phyloP scores from a whole-genome alignment of 1,284 basidiomycete genomes.

The Amylostereum areolatum region DNA sequence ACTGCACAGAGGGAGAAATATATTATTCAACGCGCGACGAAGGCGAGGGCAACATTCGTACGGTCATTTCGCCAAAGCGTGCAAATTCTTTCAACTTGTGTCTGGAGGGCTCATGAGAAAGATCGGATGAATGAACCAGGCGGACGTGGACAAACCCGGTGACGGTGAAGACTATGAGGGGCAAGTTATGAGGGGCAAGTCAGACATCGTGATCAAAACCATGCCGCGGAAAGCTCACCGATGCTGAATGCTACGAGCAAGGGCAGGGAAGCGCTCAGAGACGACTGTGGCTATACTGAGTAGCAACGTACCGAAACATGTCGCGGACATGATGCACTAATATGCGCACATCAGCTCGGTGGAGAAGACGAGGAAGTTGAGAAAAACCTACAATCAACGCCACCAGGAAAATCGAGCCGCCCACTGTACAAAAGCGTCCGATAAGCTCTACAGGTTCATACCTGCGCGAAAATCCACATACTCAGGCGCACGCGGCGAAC shows the following conservation, averaged over 20 bases:
- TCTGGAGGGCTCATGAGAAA: slow-evolving; percentile 8
- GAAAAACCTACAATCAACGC: too few relatives aligned
- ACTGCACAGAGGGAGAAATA: slow-evolving; percentile 8
- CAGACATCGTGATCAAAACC: background rate
- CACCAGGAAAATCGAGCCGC: slow-evolving; percentile 1
- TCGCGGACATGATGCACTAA: too few relatives aligned
- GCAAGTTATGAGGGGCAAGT: background rate
- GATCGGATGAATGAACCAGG: background rate
- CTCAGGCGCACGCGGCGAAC: slow-evolving; percentile 25
- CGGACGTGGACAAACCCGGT: slow-evolving; percentile 16
- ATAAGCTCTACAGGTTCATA: slow-evolving; percentile 2
- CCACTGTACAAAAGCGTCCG: slow-evolving; percentile 1
- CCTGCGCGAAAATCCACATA: slow-evolving; percentile 9
- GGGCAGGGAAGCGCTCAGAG: too few relatives aligned
- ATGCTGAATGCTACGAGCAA: slow-evolving; percentile 11
- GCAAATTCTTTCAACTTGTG: slow-evolving; percentile 21
- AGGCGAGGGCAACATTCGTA: slow-evolving; percentile 1
- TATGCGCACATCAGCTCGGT: too few relatives aligned
- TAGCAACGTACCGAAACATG: too few relatives aligned
- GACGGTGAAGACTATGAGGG: slow-evolving; percentile 19
- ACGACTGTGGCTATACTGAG: too few relatives aligned
- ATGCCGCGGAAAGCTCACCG: slow-evolving; percentile 8
- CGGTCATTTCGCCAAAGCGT: slow-evolving; percentile 19
- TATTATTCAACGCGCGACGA: background rate
- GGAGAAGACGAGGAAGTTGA: too few relatives aligned